A percentile compares a stretch with the other conserved stretches of the same genome.
phyloP scores from a whole-genome alignment of 169 alveolate species.

The Theileria sp. region DNA sequence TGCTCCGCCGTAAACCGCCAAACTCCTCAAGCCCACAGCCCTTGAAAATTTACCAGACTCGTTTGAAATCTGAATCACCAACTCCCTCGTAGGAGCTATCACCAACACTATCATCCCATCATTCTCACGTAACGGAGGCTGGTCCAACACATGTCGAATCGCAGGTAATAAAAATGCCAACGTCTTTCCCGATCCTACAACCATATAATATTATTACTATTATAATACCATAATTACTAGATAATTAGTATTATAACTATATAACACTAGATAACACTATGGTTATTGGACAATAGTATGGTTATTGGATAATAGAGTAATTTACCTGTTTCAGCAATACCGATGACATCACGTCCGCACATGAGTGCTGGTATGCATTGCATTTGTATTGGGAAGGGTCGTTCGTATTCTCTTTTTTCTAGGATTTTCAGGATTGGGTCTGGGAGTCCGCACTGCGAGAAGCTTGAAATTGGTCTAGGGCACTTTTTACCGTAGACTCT shows the following conservation, averaged over 20 bases:
- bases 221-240: neutral
- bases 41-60: constrained; percentile 80
- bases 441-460: constrained; percentile 96
- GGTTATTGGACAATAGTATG: too few species aligned
- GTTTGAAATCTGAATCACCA: constrained; percentile 88
- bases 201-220: neutral
- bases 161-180: constrained; percentile 96
- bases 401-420: constrained; percentile 86
- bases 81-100: constrained; percentile 93
- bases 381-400: constrained; percentile 97
- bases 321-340: constrained; percentile 99
- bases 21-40: constrained; percentile 75
- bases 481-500: constrained; percentile 90
- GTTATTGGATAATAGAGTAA: too few species aligned
- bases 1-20: constrained; percentile 94
- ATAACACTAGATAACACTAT: too few species aligned
- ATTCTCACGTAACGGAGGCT: constrained; percentile 82
- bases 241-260: too few species aligned
- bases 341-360: constrained; percentile 96
- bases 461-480: constrained; percentile 91
- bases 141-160: constrained; percentile 90
- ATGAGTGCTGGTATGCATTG: constrained; percentile 92
- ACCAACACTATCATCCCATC: constrained; percentile 90
- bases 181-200: constrained; percentile 93
- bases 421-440: constrained; percentile 86